Percentiles rank a stretch among this genome's conserved stretches.
Evolutionary conservation across 345 rosid species (phyloP).

Genomic region (Hevea brasiliensis): DNA sequence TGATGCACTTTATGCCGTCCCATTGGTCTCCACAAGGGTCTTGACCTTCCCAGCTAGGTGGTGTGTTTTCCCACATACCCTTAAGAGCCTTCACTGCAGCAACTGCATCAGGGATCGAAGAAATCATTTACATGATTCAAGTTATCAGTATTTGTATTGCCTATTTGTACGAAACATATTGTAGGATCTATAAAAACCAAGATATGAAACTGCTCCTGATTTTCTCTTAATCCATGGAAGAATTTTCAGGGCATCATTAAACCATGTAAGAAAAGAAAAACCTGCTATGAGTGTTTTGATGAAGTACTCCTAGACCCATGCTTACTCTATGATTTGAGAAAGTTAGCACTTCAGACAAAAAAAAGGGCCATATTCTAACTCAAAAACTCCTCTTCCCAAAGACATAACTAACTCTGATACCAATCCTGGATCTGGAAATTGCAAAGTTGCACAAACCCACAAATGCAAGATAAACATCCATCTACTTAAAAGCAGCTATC

Average conservation of each 20-base stretch:
- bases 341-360: too few relatives aligned
- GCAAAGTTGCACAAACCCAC: neutral
- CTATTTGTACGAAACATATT: neutral
- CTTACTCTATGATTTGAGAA: too few relatives aligned
- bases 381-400: too few relatives aligned
- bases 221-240: neutral
- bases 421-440: neutral
- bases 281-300: too few relatives aligned
- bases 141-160: neutral
- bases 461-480: neutral
- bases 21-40: slow-evolving; percentile 78
- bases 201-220: neutral
- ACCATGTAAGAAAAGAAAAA: neutral
- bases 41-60: slow-evolving; percentile 55
- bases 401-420: too few relatives aligned
- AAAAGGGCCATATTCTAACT: too few relatives aligned
- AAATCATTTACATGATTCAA: neutral
- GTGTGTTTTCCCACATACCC: slow-evolving; percentile 46
- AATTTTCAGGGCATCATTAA: neutral
- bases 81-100: slow-evolving; percentile 38
- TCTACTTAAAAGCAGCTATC: too few relatives aligned
- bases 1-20: slow-evolving; percentile 50
- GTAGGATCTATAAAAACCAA: neutral
- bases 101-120: slow-evolving; percentile 37
- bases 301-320: too few relatives aligned